These are phyloP conservation scores for Xylaria sp. DNA, from an alignment of 2,329 filamentous ascomycete genomes.

Conservation along the genomic window DNA sequence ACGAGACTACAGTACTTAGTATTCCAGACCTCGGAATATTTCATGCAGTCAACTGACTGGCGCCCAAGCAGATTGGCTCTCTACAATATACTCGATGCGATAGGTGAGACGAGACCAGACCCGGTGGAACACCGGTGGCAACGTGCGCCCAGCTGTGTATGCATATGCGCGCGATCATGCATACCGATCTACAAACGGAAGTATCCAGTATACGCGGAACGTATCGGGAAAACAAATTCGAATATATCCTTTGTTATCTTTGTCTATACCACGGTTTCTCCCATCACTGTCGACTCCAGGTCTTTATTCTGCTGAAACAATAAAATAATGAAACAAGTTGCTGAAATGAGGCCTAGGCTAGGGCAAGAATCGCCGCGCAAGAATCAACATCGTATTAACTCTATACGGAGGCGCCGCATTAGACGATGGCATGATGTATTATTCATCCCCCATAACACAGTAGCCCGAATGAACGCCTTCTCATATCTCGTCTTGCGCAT, in stretches of 20 bases:
- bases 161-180: background rate
- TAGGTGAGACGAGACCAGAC: background rate
- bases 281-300: background rate
- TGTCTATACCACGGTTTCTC: background rate
- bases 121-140: background rate
- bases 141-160: background rate
- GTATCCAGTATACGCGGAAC: background rate
- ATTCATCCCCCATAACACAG: background rate
- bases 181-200: background rate
- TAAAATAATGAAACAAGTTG: background rate
- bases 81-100: background rate
- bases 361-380: too few relatives aligned
- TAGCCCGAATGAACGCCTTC: background rate
- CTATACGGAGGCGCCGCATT: background rate
- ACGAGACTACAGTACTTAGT: background rate
- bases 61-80: background rate
- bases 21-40: background rate
- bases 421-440: background rate
- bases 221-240: background rate
- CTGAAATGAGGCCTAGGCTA: background rate
- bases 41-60: slow-evolving; percentile 1
- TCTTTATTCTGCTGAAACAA: background rate
- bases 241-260: background rate
- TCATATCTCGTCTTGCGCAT: slow-evolving; percentile 28
- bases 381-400: background rate